Evolutionary conservation across 1,284 basidiomycete species (phyloP).

Genomic region (Takashimella koratensis): DNA sequence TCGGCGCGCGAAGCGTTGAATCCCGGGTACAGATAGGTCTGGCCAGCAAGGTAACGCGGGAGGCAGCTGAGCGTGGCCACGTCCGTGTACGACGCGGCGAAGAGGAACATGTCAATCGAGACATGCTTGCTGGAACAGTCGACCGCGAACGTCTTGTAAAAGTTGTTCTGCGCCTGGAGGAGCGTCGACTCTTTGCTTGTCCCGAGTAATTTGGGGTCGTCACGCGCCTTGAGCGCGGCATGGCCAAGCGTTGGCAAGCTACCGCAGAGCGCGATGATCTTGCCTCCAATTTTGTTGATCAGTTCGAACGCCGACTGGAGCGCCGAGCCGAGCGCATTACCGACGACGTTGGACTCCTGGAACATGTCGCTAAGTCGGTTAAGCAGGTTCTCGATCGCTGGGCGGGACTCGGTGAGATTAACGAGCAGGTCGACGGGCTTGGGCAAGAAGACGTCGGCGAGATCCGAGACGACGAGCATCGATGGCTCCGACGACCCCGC

Average conservation of each 20-base stretch:
- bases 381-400: conserved; percentile 77
- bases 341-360: conserved; percentile 83
- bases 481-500: conserved; percentile 77
- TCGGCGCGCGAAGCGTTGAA: conserved; percentile 93
- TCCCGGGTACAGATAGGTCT: conserved; percentile 97
- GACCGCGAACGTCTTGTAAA: conserved; percentile 99
- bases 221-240: conserved; percentile 90
- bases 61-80: conserved; percentile 76
- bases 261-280: conserved; percentile 86
- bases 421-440: conserved; percentile 94
- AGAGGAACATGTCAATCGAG: conserved; percentile 99
- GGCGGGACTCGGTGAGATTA: conserved; percentile 81
- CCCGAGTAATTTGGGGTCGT: conserved; percentile 93
- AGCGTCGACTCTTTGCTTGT: conserved; percentile 89
- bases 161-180: conserved; percentile 81
- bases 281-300: conserved; percentile 90
- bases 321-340: conserved; percentile 92
- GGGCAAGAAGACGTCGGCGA: conserved; percentile 95
- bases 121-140: conserved; percentile 97
- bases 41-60: conserved; percentile 95
- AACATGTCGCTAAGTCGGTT: conserved; percentile 91
- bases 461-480: conserved; percentile 96
- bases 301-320: conserved; percentile 95
- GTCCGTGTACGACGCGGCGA: conserved; percentile 89
- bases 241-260: conserved; percentile 84